Percentiles rank a stretch among this genome's conserved stretches.
Evolutionary conservation across 805 yeast species (phyloP).

Genomic region (Maudiozyma pseudohumilis): DNA sequence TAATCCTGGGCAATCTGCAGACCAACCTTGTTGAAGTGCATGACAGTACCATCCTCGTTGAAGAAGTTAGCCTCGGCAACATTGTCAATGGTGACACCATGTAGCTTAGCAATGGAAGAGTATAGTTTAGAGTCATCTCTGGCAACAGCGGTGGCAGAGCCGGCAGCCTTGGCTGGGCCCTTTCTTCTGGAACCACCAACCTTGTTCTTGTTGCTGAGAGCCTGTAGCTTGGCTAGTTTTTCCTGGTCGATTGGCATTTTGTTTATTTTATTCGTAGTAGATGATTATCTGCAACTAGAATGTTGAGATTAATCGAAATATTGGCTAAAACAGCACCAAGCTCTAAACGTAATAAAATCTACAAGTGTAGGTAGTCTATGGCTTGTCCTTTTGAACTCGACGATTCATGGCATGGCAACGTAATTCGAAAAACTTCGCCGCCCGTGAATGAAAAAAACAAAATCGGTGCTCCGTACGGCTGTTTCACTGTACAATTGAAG

Average conservation of each 20-base stretch:
- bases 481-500: too few species aligned
- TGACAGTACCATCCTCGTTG: conserved; percentile 90
- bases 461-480: too few species aligned
- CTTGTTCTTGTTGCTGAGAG: conserved; percentile 63
- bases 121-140: conserved; percentile 88
- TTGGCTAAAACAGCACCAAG: too few species aligned
- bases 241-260: conserved; percentile 87
- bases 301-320: too few species aligned
- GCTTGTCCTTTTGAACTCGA: too few species aligned
- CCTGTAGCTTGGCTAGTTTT: conserved; percentile 85
- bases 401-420: too few species aligned
- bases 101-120: conserved; percentile 77
- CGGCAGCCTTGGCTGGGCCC: conserved; percentile 58
- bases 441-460: too few species aligned
- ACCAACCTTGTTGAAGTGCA: conserved; percentile 94
- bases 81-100: conserved; percentile 79
- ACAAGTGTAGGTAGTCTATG: too few species aligned
- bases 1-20: conserved; percentile 85
- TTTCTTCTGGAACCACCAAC: conserved; percentile 86
- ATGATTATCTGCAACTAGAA: neutral
- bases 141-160: conserved; percentile 40
- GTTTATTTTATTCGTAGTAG: too few species aligned
- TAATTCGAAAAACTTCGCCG: too few species aligned
- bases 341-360: too few species aligned
- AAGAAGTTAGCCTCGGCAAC: conserved; percentile 97